Conservation (phyloP, 2,329 filamentous ascomycete species). For the Sporothrix mexicana region DNA sequence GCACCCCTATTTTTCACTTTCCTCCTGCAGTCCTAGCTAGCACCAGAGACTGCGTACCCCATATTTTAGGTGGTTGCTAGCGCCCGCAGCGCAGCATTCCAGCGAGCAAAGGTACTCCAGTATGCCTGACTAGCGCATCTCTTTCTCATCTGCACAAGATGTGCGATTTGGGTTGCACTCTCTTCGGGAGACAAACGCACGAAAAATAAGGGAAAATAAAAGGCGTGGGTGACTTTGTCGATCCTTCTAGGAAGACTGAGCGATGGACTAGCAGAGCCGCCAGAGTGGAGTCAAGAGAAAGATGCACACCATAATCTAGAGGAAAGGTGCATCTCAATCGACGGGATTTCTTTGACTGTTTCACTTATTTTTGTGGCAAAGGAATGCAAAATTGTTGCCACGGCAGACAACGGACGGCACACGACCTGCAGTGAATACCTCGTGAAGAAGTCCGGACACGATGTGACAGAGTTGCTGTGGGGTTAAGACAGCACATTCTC, state of each 20-base stretch:
- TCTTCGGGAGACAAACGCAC: not conserved
- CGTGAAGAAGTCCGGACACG: not conserved
- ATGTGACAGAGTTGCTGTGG: conserved; percentile 7
- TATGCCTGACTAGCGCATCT: not conserved
- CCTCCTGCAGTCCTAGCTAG: conserved; percentile 4
- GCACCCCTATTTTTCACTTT: conserved; percentile 1
- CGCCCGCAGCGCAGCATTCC: conserved; percentile 21
- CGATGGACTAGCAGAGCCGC: not conserved
- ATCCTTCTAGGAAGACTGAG: conserved; percentile 13
- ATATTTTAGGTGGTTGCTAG: conserved; percentile 20
- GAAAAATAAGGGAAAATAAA: not conserved
- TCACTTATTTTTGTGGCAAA: not conserved
- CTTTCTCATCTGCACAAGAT: conserved; percentile 10
- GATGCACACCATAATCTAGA: not conserved
- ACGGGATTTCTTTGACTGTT: not conserved
- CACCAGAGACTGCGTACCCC: not conserved
- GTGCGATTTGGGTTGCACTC: conserved; percentile 25
- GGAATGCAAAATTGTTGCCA: conserved; percentile 6
- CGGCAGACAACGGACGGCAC: not conserved
- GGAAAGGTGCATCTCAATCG: conserved; percentile 1
- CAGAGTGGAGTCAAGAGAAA: not conserved
- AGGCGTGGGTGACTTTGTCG: conserved; percentile 7
- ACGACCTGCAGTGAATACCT: not conserved
- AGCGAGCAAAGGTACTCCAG: not conserved
- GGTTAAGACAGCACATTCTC: conserved; percentile 8